Conservation (phyloP, 306 rosid species). For the Cicer arietinum region DNA sequence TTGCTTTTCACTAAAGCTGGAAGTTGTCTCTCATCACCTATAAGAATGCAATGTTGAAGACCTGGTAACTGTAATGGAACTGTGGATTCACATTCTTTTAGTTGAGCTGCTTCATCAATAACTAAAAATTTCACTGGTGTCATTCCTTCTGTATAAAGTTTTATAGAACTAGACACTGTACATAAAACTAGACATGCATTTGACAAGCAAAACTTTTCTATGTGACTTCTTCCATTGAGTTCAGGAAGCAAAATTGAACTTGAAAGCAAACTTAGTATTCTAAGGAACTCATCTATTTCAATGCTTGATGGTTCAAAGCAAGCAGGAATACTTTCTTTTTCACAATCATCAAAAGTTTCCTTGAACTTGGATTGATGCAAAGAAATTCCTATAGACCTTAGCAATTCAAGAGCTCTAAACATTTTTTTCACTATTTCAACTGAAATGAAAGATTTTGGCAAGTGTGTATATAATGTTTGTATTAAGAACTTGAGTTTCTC, state of each 20-base stretch:
- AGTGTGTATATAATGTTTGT: conserved; percentile 47
- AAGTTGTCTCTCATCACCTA: conserved; percentile 66
- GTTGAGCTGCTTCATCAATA: conserved; percentile 65
- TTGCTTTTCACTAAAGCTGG: conserved; percentile 66
- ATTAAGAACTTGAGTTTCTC: conserved; percentile 30
- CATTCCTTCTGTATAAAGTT: conserved; percentile 25
- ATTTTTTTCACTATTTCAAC: conserved; percentile 29
- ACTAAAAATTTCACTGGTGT: conserved; percentile 40
- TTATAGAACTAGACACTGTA: conserved; percentile 53
- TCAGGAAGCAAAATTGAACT: background rate
- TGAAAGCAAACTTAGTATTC: background rate
- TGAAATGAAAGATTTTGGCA: conserved; percentile 56
- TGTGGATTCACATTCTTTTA: conserved; percentile 63
- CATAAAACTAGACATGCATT: conserved; percentile 43
- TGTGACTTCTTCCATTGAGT: background rate
- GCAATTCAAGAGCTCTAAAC: conserved; percentile 14
- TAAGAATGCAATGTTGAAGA: conserved; percentile 44
- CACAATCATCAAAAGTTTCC: background rate
- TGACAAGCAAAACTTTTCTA: conserved; percentile 39
- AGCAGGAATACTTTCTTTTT: background rate
- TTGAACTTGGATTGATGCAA: background rate
- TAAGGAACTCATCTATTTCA: conserved; percentile 10
- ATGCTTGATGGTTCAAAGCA: background rate
- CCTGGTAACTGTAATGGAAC: conserved; percentile 59
- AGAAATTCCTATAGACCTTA: conserved; percentile 17